Percentiles rank a stretch among this genome's conserved stretches.
Conservation (phyloP, 2,329 filamentous ascomycete genomes). For the Blumeria hordei region DNA sequence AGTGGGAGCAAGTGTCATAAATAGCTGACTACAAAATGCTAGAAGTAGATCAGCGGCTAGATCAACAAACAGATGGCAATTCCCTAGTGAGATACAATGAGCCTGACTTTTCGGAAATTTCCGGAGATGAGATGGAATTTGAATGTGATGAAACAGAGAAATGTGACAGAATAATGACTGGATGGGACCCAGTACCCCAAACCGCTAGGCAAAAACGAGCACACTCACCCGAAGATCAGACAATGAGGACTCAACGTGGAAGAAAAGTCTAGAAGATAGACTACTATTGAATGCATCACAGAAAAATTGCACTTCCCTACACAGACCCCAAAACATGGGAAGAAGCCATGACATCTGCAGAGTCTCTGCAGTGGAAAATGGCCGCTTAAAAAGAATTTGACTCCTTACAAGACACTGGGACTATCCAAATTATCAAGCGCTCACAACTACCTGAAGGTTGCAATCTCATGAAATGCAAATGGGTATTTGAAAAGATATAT, state of each 20-base stretch:
- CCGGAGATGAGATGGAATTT: no score
- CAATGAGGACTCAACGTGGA: not conserved
- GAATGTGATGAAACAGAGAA: no score
- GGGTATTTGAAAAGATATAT: not conserved
- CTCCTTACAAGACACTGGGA: not conserved
- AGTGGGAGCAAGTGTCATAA: no score
- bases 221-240: not conserved
- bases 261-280: not conserved
- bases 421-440: not conserved
- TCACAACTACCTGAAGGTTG: not conserved
- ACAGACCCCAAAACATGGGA: not conserved
- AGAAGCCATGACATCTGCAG: not conserved
- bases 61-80: no score
- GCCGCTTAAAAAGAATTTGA: not conserved
- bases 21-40: no score
- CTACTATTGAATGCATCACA: not conserved
- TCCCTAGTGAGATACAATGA: no score
- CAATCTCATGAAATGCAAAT: slow-evolving; percentile 1
- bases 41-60: no score
- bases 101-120: no score
- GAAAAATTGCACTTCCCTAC: not conserved
- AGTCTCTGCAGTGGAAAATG: not conserved
- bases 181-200: not conserved
- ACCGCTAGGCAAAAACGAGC: not conserved
- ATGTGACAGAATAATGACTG: not conserved